These are phyloP conservation scores for Xylariaceae sp. DNA, from an alignment of 2,329 filamentous ascomycete genomes.

Conservation along the genomic window DNA sequence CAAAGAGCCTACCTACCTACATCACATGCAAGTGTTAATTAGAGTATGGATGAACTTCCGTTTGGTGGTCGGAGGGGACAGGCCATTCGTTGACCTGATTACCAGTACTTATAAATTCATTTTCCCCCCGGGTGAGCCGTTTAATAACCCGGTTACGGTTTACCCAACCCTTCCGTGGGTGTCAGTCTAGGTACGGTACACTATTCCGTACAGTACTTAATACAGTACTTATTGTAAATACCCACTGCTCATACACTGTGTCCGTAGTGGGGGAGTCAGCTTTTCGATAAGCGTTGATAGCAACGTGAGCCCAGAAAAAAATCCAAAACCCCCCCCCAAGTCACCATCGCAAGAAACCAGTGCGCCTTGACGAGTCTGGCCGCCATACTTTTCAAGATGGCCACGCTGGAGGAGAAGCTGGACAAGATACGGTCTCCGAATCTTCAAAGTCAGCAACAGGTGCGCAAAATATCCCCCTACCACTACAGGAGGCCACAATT, in stretches of 20 bases:
- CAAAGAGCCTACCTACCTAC: conserved; percentile 6
- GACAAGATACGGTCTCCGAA: conserved; percentile 97
- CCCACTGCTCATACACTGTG: background rate
- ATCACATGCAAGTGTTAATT: conserved; percentile 15
- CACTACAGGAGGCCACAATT: background rate
- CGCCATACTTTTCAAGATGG: conserved; percentile 40
- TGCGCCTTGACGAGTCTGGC: conserved; percentile 13
- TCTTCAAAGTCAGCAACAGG: conserved; percentile 91
- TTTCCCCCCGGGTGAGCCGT: background rate
- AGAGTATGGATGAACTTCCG: conserved; percentile 8
- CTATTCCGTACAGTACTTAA: too few relatives aligned
- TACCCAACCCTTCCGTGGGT: background rate
- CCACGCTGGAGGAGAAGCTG: conserved; percentile 77
- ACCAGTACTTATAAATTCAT: background rate
- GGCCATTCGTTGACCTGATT: background rate
- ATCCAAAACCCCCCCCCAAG: conserved; percentile 10
- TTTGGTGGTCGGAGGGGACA: conserved; percentile 6
- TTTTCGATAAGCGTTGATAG: conserved; percentile 31
- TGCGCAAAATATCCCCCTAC: conserved; percentile 39
- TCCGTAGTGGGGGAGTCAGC: conserved; percentile 24
- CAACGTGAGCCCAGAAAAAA: conserved; percentile 28
- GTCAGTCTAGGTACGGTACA: too few relatives aligned
- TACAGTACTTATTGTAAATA: background rate
- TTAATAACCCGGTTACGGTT: too few relatives aligned
- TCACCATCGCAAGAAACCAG: conserved; percentile 9